Evolutionary conservation across 495 filamentous ascomycete species (phyloP), one percentile per base, ranked within the genome.

Genomic region (Aspergillus carlsbadensis): DNA sequence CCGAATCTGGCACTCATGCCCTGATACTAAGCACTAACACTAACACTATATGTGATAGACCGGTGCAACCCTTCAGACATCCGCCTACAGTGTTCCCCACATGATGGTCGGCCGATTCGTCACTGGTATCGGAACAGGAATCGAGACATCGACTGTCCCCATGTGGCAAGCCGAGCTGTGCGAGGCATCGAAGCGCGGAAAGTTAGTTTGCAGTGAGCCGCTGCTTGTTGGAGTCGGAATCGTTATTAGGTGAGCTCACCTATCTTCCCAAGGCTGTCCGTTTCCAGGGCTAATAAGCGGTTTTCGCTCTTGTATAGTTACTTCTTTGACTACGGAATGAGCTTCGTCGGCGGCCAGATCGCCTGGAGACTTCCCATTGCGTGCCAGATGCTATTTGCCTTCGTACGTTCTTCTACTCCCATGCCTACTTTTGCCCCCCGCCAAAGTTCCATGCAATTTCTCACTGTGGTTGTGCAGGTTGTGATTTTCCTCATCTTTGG

Each of bases 61-160:
- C 31, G 80, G 81, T 6, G 73, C 73, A 10, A 64, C 71, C 0
- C 56, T 84, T 13, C 78, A 79, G 50, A 69, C 69, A 10, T 70
- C 70, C 14, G 70, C 79, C 8, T 75, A 64, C 34, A 71, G 65
- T 2, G 64, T 78, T 10, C 62, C 73, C 0, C 76, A 80, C 58
- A 56, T 83, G 36, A 73, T 83, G 44, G 65, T 81, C 43, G 80
- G 78, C 2, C 64, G 78, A 21, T 67, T 80, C 49, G 66, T 83
- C 4, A 73, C 76, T 0, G 78, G 78, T 11, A 71, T 82, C 35
- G 80, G 81, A 5, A 81, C 79, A 42, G 81, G 81, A 10, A 72
- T 75, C 46, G 75, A 81, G 48, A 73, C 74, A 8, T 68, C 68
- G 21, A 79, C 75, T 5, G 76, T 76, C 14, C 78, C 79, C 4